These are phyloP conservation scores for Fraxinus velutina DNA, from an alignment of 305 asterid genomes.

Conservation along the genomic window DNA sequence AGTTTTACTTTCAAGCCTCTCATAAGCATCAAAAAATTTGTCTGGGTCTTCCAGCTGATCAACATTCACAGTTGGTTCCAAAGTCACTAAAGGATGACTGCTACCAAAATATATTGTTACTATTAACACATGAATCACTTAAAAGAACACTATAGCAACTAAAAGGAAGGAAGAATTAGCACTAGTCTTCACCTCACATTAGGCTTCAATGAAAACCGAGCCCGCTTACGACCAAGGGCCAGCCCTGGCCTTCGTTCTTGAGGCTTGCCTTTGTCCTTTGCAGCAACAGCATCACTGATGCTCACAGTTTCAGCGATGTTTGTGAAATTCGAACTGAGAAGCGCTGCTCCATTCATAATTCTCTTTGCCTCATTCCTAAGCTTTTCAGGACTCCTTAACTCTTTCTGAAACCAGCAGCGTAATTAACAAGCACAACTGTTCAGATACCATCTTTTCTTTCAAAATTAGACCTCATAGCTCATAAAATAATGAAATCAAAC, in stretches of 20 bases:
- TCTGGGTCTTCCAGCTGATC: slow-evolving; percentile 61
- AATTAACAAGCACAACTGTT: slow-evolving; percentile 9
- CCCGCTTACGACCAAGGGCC: slow-evolving; percentile 52
- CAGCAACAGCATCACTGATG: slow-evolving; percentile 33
- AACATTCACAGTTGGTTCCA: slow-evolving; percentile 43
- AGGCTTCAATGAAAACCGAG: slow-evolving; percentile 58
- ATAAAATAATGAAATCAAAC: slow-evolving; percentile 6
- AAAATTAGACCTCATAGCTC: background rate
- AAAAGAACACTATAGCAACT: background rate
- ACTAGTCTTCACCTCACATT: slow-evolving; percentile 39
- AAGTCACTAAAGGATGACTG: slow-evolving; percentile 56
- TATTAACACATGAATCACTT: background rate
- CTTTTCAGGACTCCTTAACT: slow-evolving; percentile 51
- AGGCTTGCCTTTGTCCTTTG: slow-evolving; percentile 50
- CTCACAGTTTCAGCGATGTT: slow-evolving; percentile 35
- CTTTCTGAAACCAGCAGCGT: slow-evolving; percentile 29
- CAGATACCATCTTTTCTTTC: background rate
- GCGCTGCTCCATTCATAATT: slow-evolving; percentile 56
- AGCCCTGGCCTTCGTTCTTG: slow-evolving; percentile 72
- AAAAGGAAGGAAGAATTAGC: background rate
- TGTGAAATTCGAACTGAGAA: slow-evolving; percentile 38
- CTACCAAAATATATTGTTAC: slow-evolving; percentile 17
- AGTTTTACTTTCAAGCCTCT: slow-evolving; percentile 59
- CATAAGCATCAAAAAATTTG: slow-evolving; percentile 60
- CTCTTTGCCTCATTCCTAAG: slow-evolving; percentile 62